Evolutionary conservation across 225 moss, liverwort and hornwort genomes (phyloP).

Genomic region (Anthoceros angustus): DNA sequence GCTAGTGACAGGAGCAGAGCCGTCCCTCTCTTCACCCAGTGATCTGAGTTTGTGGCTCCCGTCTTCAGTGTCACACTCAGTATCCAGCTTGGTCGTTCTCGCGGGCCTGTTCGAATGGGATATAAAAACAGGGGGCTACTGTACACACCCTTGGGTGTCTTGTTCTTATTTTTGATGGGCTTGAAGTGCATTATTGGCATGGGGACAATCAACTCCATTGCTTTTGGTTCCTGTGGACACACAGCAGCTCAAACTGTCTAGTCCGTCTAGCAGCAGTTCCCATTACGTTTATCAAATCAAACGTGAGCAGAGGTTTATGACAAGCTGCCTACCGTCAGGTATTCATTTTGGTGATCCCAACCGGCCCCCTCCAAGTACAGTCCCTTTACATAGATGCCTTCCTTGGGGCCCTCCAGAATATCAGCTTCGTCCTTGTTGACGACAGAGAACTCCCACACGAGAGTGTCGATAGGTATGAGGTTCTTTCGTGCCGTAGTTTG

Average conservation of each 20-base stretch:
- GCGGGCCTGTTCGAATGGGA: constrained; percentile 54
- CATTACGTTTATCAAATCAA: not conserved
- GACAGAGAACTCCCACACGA: constrained; percentile 55
- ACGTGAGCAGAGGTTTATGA: not conserved
- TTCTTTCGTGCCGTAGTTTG: constrained; percentile 67
- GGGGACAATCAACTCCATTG: constrained; percentile 64
- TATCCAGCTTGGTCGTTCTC: constrained; percentile 70
- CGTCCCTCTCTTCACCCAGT: constrained; percentile 66
- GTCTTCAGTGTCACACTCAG: constrained; percentile 53
- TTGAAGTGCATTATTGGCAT: constrained; percentile 71
- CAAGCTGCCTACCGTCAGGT: constrained; percentile 32
- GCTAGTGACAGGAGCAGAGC: constrained; percentile 56
- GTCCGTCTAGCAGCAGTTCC: not conserved
- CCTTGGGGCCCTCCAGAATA: constrained; percentile 52
- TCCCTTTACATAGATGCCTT: constrained; percentile 60
- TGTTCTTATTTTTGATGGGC: constrained; percentile 49
- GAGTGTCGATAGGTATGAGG: constrained; percentile 55
- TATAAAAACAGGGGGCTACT: constrained; percentile 56
- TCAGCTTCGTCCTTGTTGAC: constrained; percentile 64
- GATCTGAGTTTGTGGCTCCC: constrained; percentile 38
- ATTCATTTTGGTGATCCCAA: constrained; percentile 54
- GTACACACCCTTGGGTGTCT: constrained; percentile 50
- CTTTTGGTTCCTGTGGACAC: constrained; percentile 42
- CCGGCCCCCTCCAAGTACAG: constrained; percentile 59
- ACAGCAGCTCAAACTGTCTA: not conserved